Evolutionary conservation across 495 filamentous ascomycete genomes (phyloP), one percentile per base, ranked within the genome.

Genomic region (Wilcoxina mikolae): DNA sequence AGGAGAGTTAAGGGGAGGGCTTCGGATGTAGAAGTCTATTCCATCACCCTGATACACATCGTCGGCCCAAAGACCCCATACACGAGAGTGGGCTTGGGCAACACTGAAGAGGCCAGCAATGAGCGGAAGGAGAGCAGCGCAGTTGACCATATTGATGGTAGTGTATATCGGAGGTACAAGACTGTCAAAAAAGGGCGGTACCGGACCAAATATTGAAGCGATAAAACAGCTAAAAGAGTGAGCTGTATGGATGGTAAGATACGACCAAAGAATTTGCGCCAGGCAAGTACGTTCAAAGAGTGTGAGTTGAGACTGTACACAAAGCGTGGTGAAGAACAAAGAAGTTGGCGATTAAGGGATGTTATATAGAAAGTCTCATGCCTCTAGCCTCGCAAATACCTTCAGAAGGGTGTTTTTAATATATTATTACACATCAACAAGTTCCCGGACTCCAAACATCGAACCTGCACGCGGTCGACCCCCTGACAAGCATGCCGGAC

Each of bases 1-100:
- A n/a, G 74, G 74, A 67, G 60, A 62, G 66, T 75, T 77, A 69
- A 65, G 70, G 45, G 62, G 60, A 20, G 62, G 60, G 5, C 54
- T 57, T 44, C 60, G 62, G 54, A 65, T 53, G 35, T 65, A 65
- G 41, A 48, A 33, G 24, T 35, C 49, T 24, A 55, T 58, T 46
- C 54, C 57, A 46, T 56, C 41, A 44, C 73, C 73, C 53, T 74
- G 73, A 60, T 72, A 67, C 15, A 66, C 66, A 53, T 65, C 72
- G 60, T 77, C 71, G 56, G 74, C 70, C 47, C 51, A 71, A 28
- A 74, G 62, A 58, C 65, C 62, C 51, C 56, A 73, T 58, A 76
- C 69, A 29, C 61, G 66, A 48, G 69, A 61, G 65, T 77, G 74
- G 58, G 70, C 73, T 31, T 67, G 65, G 48, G 65, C 72, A 46